Evolutionary conservation across 257 asterid genomes (phyloP), one percentile per base, ranked within the genome.

Genomic region (Lantana camara): DNA sequence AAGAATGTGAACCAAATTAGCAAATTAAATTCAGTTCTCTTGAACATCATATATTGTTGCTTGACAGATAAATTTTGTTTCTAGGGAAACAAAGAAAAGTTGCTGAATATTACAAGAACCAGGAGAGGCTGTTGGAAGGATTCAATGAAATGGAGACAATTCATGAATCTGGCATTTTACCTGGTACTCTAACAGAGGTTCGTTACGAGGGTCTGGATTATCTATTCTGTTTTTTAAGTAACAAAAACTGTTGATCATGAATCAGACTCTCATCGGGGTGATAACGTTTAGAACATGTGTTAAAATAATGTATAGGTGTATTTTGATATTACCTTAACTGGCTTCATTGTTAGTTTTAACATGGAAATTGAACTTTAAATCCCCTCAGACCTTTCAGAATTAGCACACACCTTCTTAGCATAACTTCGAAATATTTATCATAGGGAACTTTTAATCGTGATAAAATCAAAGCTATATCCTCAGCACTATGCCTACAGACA

Each of bases 131-230:
- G 2, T 21, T 44, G 16, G 49, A 44, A 44, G 49, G 49, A 14
- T 44, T 14, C 6, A 44, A 44, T 44, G 49, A 44, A 44, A 44
- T 44, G 49, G 49, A 44, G 49, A 44, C 49, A 44, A 44, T 44
- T 15, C 49, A 44, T 7, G 49, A 44, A 15, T 44, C 21, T 44
- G 49, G 49, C 15, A 7, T 44, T n/a, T 15, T n/a, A 0, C 49
- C 49, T 13, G 16, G n/a, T 44, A 5, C 49, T 44, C 49, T 44
- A 14, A 44, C 49, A 44, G 49, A 44, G 49, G 49, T 44, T 14
- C 9, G 49, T 44, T 44, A 14, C 4, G 21, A 6, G 49, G 0
- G n/a, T 44, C 4, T 15, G 22, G 21, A 44, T 44, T 44, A 14
- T 44, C 49, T 44, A 14, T 15, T 44, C 7, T 44, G 5, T 44